These are phyloP conservation scores for Hyaloscypha hepaticicola DNA, from an alignment of 495 filamentous ascomycete species.

Conservation along the genomic window DNA sequence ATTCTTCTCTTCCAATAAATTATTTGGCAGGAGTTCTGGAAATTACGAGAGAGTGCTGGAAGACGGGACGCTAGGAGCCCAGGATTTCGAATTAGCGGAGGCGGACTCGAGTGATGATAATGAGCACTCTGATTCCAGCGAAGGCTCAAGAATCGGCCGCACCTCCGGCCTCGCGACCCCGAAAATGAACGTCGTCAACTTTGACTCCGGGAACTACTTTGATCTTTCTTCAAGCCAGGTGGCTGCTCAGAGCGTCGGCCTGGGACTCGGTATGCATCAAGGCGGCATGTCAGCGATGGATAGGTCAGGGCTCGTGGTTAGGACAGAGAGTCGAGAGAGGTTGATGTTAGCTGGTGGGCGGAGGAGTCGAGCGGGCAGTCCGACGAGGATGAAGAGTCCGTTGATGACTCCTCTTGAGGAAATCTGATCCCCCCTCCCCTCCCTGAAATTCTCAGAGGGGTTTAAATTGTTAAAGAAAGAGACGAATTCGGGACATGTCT, in stretches of 20 bases:
- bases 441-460: too few relatives aligned
- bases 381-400: constrained; percentile 65
- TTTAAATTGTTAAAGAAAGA: not conserved
- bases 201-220: constrained; percentile 38
- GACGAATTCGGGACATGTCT: not conserved
- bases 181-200: constrained; percentile 59
- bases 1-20: constrained; percentile 57
- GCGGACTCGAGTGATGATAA: constrained; percentile 52
- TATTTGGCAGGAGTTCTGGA: constrained; percentile 50
- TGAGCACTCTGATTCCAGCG: constrained; percentile 50
- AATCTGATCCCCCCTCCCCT: constrained; percentile 2
- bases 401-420: constrained; percentile 42
- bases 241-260: constrained; percentile 16
- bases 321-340: constrained; percentile 77
- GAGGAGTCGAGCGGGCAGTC: constrained; percentile 62
- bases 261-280: constrained; percentile 26
- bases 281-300: constrained; percentile 54
- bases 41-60: constrained; percentile 85
- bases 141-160: constrained; percentile 49
- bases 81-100: constrained; percentile 69
- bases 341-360: constrained; percentile 50
- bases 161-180: constrained; percentile 65
- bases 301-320: constrained; percentile 68
- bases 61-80: constrained; percentile 56
- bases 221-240: constrained; percentile 20